phyloP scores from a whole-genome alignment of 139 green algal genomes.

The Pleodorina starrii region DNA sequence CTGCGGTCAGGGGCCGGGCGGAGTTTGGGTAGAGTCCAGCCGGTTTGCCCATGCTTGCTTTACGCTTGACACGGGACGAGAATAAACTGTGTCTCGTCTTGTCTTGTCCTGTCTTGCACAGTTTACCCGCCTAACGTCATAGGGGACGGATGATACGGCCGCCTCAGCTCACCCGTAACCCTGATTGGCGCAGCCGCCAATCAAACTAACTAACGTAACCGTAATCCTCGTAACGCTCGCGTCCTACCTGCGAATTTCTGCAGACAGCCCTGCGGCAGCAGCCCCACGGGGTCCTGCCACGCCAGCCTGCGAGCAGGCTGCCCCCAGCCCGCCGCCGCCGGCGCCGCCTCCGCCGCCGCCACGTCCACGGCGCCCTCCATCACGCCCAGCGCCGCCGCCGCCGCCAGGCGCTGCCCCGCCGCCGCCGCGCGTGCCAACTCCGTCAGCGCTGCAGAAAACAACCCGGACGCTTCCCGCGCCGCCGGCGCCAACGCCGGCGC shows the following conservation, averaged over 20 bases:
- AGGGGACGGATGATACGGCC: too few relatives aligned
- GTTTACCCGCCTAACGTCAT: too few relatives aligned
- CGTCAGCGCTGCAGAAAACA: background rate
- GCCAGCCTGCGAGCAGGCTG: background rate
- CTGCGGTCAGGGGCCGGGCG: background rate
- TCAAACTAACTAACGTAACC: too few relatives aligned
- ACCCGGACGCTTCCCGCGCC: too few relatives aligned
- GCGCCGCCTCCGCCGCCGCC: background rate
- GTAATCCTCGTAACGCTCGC: too few relatives aligned
- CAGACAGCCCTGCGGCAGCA: background rate
- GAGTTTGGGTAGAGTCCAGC: background rate
- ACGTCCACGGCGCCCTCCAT: background rate
- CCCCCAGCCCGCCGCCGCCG: background rate
- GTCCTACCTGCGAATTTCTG: conserved; percentile 8
- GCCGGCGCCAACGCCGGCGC: too few relatives aligned
- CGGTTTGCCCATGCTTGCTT: too few relatives aligned
- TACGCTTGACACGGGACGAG: too few relatives aligned
- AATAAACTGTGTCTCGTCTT: too few relatives aligned
- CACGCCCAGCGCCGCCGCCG: background rate
- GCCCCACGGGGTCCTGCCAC: background rate
- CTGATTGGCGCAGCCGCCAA: too few relatives aligned
- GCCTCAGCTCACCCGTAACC: too few relatives aligned
- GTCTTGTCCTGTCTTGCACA: too few relatives aligned
- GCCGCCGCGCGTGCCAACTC: background rate
- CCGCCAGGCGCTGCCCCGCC: background rate